phyloP scores from a whole-genome alignment of 2,329 filamentous ascomycete species.

The Mariannaea sp. region DNA sequence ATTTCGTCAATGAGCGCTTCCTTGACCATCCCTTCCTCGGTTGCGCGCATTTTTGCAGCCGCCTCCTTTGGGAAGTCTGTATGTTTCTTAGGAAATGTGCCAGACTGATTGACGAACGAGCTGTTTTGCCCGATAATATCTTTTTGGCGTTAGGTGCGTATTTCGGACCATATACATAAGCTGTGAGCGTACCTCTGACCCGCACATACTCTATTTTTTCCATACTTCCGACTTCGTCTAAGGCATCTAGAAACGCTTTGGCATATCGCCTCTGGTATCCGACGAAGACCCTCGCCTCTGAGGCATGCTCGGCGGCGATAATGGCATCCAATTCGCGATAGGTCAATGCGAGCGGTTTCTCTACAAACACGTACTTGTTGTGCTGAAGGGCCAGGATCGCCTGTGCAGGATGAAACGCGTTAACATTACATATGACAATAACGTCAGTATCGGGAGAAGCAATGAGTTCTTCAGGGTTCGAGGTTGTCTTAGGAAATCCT shows the following conservation, averaged over 20 bases:
- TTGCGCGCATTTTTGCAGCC: constrained; percentile 8
- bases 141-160: not conserved
- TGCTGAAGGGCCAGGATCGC: constrained; percentile 56
- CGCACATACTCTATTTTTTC: constrained; percentile 60
- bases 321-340: constrained; percentile 52
- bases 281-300: constrained; percentile 56
- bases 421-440: constrained; percentile 57
- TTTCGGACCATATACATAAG: not conserved
- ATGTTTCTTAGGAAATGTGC: constrained; percentile 51
- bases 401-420: constrained; percentile 60
- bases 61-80: constrained; percentile 17
- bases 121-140: constrained; percentile 57
- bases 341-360: constrained; percentile 61
- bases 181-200: constrained; percentile 33
- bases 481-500: constrained; percentile 39
- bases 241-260: constrained; percentile 55
- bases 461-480: constrained; percentile 49
- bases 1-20: constrained; percentile 26
- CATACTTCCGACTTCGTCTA: constrained; percentile 58
- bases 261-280: constrained; percentile 68
- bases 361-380: constrained; percentile 62
- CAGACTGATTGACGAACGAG: constrained; percentile 53
- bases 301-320: constrained; percentile 52
- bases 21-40: constrained; percentile 19
- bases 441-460: constrained; percentile 52